phyloP scores from a whole-genome alignment of 2,329 filamentous ascomycete genomes.

The Epichloe gansuensis region DNA sequence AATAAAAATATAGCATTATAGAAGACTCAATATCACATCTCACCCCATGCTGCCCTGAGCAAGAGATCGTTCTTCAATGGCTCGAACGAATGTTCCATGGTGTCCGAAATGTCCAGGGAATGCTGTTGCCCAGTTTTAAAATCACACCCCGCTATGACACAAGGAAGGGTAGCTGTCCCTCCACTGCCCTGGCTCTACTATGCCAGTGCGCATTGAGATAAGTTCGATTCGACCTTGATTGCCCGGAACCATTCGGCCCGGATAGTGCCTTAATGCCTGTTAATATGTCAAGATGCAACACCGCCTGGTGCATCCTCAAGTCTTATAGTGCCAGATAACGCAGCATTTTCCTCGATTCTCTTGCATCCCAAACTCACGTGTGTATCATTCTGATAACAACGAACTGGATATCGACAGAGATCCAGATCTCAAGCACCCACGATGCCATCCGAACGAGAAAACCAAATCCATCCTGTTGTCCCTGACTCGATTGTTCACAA shows the following conservation, averaged over 20 bases:
- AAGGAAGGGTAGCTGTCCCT: too few species aligned
- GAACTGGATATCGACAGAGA: background rate
- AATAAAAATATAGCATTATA: background rate
- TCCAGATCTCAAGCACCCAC: slow-evolving; percentile 12
- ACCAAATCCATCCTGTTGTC: slow-evolving; percentile 66
- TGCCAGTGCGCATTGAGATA: too few species aligned
- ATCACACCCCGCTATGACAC: background rate
- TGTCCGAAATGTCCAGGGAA: slow-evolving; percentile 10
- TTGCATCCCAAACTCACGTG: too few species aligned
- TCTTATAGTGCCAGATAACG: too few species aligned
- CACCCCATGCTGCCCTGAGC: slow-evolving; percentile 80
- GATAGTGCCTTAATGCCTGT: background rate
- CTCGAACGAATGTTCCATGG: slow-evolving; percentile 61
- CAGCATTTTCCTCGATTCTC: too few species aligned
- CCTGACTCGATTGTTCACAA: slow-evolving; percentile 73
- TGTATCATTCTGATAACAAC: background rate
- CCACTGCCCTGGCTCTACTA: too few species aligned
- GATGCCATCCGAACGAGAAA: slow-evolving; percentile 61
- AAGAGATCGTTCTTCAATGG: slow-evolving; percentile 88
- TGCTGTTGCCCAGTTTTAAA: background rate
- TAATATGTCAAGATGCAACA: background rate
- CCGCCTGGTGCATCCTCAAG: too few species aligned
- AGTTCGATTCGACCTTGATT: background rate
- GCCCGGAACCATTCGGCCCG: slow-evolving; percentile 4
- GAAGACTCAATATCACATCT: slow-evolving; percentile 9